Percentiles rank a stretch among this genome's conserved stretches.
Evolutionary conservation across 139 green algal genomes (phyloP).

Genomic region (Asterochloris sp.): DNA sequence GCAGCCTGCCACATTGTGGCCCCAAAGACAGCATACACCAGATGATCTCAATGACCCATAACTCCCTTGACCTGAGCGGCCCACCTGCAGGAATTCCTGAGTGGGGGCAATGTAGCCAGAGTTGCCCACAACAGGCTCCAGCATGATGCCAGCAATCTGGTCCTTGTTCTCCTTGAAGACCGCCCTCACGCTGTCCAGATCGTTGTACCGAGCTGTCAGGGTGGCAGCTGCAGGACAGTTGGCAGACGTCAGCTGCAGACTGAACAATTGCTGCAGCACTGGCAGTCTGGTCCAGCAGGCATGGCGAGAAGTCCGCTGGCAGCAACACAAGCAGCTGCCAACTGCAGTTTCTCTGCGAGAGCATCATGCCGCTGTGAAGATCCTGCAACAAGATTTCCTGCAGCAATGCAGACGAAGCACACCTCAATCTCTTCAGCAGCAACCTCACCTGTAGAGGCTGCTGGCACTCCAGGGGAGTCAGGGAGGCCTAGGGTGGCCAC

Average conservation of each 20-base stretch:
- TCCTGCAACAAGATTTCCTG: too few species aligned
- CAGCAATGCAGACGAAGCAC: too few species aligned
- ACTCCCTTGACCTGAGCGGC: too few species aligned
- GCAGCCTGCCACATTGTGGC: too few species aligned
- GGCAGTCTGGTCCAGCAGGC: background rate
- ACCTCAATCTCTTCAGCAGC: too few species aligned
- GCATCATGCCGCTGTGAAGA: too few species aligned
- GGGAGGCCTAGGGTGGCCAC: slow-evolving; percentile 97
- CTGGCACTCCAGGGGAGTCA: slow-evolving; percentile 88
- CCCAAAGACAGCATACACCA: too few species aligned
- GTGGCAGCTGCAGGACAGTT: slow-evolving; percentile 45
- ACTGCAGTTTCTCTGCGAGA: too few species aligned
- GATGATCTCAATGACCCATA: too few species aligned
- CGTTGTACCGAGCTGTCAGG: slow-evolving; percentile 77
- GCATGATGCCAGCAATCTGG: slow-evolving; percentile 95
- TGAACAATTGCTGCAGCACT: background rate
- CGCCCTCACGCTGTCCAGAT: slow-evolving; percentile 61
- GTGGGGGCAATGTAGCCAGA: slow-evolving; percentile 96
- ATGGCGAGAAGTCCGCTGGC: too few species aligned
- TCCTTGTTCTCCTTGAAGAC: slow-evolving; percentile 94
- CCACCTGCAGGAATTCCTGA: slow-evolving; percentile 83
- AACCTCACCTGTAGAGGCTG: slow-evolving; percentile 46
- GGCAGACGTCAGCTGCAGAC: background rate
- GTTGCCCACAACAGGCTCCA: slow-evolving; percentile 96
- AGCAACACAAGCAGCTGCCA: too few species aligned